A percentile compares a stretch with the other conserved stretches of the same genome.
These are phyloP conservation scores for Trametopsis cervina DNA, from an alignment of 768 basidiomycete species.

Conservation along the genomic window DNA sequence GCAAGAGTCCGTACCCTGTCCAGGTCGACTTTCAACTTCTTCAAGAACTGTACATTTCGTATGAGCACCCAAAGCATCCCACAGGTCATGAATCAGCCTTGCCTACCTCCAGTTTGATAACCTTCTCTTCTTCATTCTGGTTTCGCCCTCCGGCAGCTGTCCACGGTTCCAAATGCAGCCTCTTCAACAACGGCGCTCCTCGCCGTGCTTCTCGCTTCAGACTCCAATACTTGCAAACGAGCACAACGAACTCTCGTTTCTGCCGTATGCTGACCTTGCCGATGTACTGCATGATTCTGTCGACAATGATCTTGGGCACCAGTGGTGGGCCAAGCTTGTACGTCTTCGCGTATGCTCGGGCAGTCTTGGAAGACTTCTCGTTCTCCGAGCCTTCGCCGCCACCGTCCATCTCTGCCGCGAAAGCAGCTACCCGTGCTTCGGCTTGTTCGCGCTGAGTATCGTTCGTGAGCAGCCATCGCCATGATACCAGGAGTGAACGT, in stretches of 20 bases:
- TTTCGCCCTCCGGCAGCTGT: slow-evolving; percentile 64
- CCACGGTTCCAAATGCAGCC: slow-evolving; percentile 96
- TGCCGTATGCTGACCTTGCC: slow-evolving; percentile 63
- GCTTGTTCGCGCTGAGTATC: slow-evolving; percentile 56
- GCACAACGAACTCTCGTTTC: slow-evolving; percentile 67
- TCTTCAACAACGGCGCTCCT: slow-evolving; percentile 89
- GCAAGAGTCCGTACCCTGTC: slow-evolving; percentile 61
- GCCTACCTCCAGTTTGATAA: slow-evolving; percentile 73
- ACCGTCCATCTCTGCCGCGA: slow-evolving; percentile 39
- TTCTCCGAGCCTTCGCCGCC: slow-evolving; percentile 25
- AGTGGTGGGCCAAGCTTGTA: slow-evolving; percentile 92
- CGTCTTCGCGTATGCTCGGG: slow-evolving; percentile 85
- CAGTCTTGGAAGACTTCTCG: slow-evolving; percentile 62
- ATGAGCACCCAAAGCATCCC: slow-evolving; percentile 3
- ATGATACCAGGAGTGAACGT: slow-evolving; percentile 21
- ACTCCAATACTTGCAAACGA: slow-evolving; percentile 93
- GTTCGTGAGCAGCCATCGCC: not conserved
- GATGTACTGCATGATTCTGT: slow-evolving; percentile 72
- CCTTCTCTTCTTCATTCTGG: slow-evolving; percentile 78
- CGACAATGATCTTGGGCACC: slow-evolving; percentile 80
- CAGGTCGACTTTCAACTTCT: slow-evolving; percentile 69
- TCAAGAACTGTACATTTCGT: slow-evolving; percentile 45
- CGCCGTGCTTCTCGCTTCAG: slow-evolving; percentile 89
- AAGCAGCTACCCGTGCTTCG: slow-evolving; percentile 48
- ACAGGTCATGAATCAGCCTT: not conserved